Evolutionary conservation across 1,139 yeast species (phyloP).

Genomic region (Wickerhamiella pararugosa): DNA sequence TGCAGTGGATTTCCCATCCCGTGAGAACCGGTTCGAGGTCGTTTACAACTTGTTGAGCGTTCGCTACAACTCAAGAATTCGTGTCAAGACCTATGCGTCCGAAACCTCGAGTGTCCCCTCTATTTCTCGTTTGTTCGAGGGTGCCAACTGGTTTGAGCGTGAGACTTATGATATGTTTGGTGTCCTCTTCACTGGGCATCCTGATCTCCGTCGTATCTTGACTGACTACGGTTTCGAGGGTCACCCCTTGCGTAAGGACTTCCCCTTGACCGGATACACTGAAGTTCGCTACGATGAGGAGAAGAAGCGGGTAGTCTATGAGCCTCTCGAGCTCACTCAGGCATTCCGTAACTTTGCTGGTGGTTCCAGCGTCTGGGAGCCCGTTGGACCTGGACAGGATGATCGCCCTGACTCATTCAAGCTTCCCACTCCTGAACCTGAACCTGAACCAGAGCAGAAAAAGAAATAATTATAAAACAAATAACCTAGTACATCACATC

Average conservation of each 20-base stretch:
- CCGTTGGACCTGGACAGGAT: slow-evolving; percentile 77
- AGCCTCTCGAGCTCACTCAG: slow-evolving; percentile 80
- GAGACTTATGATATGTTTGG: slow-evolving; percentile 82
- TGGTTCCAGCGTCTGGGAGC: slow-evolving; percentile 85
- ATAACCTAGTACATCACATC: too few species aligned
- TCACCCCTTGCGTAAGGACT: slow-evolving; percentile 81
- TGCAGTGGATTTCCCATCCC: slow-evolving; percentile 75
- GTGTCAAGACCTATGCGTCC: slow-evolving; percentile 79
- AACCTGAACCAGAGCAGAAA: slow-evolving; percentile 27
- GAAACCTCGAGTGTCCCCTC: slow-evolving; percentile 77
- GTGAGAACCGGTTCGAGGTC: slow-evolving; percentile 75
- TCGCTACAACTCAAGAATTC: slow-evolving; percentile 73
- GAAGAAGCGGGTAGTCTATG: slow-evolving; percentile 78
- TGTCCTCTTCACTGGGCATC: slow-evolving; percentile 75
- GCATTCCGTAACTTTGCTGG: slow-evolving; percentile 85
- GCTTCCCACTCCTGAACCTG: slow-evolving; percentile 72
- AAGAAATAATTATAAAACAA: slow-evolving; percentile 16
- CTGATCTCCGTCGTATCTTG: slow-evolving; percentile 79
- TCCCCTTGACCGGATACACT: slow-evolving; percentile 85
- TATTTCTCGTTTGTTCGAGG: slow-evolving; percentile 51
- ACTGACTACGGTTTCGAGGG: slow-evolving; percentile 92
- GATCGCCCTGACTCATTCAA: slow-evolving; percentile 68
- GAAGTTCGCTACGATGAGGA: slow-evolving; percentile 85
- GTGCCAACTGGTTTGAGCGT: slow-evolving; percentile 85
- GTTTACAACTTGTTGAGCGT: slow-evolving; percentile 71